These are phyloP conservation scores for Tillandsia leiboldiana DNA, from an alignment of 176 grass and related monocot species.

Conservation along the genomic window DNA sequence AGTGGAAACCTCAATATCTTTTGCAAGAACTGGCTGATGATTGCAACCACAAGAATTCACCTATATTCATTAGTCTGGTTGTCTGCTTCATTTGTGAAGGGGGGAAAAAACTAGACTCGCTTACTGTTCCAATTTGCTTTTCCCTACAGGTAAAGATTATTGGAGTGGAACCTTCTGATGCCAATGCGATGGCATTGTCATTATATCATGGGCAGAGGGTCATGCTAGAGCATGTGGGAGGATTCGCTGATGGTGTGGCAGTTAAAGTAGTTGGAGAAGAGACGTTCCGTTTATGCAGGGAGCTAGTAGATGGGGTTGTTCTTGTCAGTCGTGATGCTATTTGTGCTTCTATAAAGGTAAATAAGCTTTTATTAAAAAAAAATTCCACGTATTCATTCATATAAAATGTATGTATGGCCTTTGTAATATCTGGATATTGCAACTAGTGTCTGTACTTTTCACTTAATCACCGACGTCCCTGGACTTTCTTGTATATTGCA, in stretches of 20 bases:
- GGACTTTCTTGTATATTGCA: too few relatives aligned
- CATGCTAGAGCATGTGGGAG: constrained; percentile 87
- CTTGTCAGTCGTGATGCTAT: constrained; percentile 91
- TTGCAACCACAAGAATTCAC: too few relatives aligned
- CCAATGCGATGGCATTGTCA: constrained; percentile 99
- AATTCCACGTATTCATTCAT: neutral
- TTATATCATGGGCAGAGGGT: constrained; percentile 72
- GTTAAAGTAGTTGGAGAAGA: constrained; percentile 95
- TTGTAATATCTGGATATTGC: too few relatives aligned
- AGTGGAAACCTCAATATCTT: too few relatives aligned
- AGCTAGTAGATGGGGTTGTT: constrained; percentile 93
- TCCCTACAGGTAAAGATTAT: constrained; percentile 84
- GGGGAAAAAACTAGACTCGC: neutral
- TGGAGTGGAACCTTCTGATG: constrained; percentile 93
- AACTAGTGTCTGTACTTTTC: too few relatives aligned
- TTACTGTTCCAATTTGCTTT: neutral
- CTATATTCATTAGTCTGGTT: too few relatives aligned
- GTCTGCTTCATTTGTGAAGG: too few relatives aligned
- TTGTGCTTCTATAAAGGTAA: constrained; percentile 99
- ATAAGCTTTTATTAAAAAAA: neutral
- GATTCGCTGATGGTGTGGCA: constrained; percentile 97
- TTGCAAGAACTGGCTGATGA: too few relatives aligned
- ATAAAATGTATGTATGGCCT: neutral
- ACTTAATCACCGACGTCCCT: too few relatives aligned
- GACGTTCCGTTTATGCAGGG: constrained; percentile 73